phyloP scores from a whole-genome alignment of 768 basidiomycete genomes.

The Leucosporidium yakuticum region DNA sequence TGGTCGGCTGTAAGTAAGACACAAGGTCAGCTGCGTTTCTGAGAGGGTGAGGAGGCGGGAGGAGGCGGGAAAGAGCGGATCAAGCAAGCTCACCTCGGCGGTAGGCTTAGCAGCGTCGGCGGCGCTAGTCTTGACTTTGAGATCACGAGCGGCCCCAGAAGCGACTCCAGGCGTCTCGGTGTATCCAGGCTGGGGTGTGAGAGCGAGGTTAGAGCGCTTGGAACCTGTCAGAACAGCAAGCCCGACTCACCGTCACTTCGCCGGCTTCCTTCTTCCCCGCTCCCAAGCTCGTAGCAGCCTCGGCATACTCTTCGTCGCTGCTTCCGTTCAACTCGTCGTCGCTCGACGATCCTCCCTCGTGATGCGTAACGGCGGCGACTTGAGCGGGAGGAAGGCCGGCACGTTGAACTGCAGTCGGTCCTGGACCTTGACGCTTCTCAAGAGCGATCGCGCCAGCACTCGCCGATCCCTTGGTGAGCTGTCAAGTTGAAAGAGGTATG shows the following conservation, averaged over 20 bases:
- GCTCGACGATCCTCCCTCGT: too few relatives aligned
- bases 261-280: neutral
- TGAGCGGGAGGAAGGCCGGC: neutral
- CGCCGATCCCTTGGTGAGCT: neutral
- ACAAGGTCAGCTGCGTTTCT: neutral
- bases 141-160: neutral
- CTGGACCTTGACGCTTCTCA: neutral
- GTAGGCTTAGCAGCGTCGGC: neutral
- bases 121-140: neutral
- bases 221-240: too few relatives aligned
- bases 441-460: neutral
- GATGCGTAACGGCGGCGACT: neutral
- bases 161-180: neutral
- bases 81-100: neutral
- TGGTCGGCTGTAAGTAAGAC: neutral
- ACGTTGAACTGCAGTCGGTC: neutral
- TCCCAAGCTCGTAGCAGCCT: neutral
- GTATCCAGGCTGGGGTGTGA: neutral
- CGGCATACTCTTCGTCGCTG: neutral
- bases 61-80: too few relatives aligned
- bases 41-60: neutral
- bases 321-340: constrained; percentile 1
- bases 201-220: too few relatives aligned
- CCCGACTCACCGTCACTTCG: neutral
- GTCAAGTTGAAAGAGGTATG: neutral